Base-by-base conservation (phyloP, 2,329 filamentous ascomycete genomes). In the Colletotrichum euphorbiae region DNA sequence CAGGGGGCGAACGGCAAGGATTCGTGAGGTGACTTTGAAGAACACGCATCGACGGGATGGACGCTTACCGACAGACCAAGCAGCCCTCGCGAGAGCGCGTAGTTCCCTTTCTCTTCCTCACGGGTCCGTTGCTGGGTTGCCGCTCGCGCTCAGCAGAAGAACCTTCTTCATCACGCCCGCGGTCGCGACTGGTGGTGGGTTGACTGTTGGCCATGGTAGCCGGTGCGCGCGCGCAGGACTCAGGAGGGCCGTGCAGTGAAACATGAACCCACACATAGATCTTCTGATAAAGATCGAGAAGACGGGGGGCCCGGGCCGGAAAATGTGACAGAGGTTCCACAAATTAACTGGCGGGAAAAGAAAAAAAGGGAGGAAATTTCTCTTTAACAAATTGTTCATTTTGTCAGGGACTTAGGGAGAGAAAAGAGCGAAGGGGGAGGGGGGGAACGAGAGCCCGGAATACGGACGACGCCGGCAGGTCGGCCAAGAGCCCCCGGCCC, bases 401-500 rank as follows among this genome's bases (percentile, higher is more conserved):
- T 31, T 31, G 17, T 17, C 15, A 28, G 21, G 31, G 38, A 31
- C 12, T 17, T 8, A 28, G 21, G 31, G 38, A 31, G 21, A n/a
- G 24, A 45, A 24, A 9, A 48, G 19, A 21, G 19, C 8, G 6
- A 19, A 2, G 21, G 51, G 48, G 33, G 21, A 33, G 48, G 33
- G 17, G 48, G 56, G 42, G 21, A 48, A 59, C 56, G 56, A 59
- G 40, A 48, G 56, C 56, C 56, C 56, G 43, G 56, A 21, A 36
- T 36, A 24, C 56, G 56, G 56, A n/a, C 48, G 28, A 31, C 56
- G 43, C 56, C 56, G 42, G 56, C n/a, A 33, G 31, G 21, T 17
- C 43, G 42, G 28, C 56, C 56, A 59, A 59, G 56, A 51, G 28
- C 17, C n/a, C n/a, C 56, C 54, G 56, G 56, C 56, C 56, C 56